These are phyloP conservation scores for Eucalyptus sp. DNA, from an alignment of 345 rosid genomes.

Conservation along the genomic window DNA sequence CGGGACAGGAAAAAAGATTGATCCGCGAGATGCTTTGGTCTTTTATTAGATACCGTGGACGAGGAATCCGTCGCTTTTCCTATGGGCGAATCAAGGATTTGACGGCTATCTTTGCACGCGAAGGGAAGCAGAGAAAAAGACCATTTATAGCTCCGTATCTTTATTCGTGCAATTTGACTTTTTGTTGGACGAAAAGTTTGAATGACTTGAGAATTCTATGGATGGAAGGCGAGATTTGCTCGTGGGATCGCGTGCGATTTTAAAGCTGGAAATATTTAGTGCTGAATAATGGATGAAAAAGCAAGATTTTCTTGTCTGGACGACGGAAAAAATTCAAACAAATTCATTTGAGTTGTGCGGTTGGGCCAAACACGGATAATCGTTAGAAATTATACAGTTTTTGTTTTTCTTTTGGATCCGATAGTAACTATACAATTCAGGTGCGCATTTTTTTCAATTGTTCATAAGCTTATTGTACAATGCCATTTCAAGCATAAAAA, in stretches of 20 bases:
- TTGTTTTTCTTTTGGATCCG: too few species aligned
- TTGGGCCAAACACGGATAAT: not conserved
- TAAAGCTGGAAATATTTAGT: not conserved
- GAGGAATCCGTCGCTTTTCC: not conserved
- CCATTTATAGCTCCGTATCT: not conserved
- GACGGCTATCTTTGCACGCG: not conserved
- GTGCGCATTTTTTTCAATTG: not conserved
- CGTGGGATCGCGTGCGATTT: not conserved
- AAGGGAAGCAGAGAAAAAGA: not conserved
- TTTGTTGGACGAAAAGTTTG: not conserved
- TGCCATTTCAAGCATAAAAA: not conserved
- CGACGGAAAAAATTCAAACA: not conserved
- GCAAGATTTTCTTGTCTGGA: not conserved
- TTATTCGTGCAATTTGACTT: not conserved
- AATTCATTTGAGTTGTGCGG: not conserved
- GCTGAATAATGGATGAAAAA: not conserved
- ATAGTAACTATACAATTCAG: fast-evolving
- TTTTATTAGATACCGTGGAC: not conserved
- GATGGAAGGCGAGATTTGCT: not conserved
- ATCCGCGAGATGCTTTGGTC: not conserved
- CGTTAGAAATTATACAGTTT: fast-evolving
- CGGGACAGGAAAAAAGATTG: not conserved
- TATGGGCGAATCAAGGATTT: not conserved
- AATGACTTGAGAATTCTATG: not conserved
- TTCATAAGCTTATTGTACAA: not conserved